These are phyloP conservation scores for Helichrysum umbraculigerum DNA, from an alignment of 129 eudicot species.

Conservation along the genomic window DNA sequence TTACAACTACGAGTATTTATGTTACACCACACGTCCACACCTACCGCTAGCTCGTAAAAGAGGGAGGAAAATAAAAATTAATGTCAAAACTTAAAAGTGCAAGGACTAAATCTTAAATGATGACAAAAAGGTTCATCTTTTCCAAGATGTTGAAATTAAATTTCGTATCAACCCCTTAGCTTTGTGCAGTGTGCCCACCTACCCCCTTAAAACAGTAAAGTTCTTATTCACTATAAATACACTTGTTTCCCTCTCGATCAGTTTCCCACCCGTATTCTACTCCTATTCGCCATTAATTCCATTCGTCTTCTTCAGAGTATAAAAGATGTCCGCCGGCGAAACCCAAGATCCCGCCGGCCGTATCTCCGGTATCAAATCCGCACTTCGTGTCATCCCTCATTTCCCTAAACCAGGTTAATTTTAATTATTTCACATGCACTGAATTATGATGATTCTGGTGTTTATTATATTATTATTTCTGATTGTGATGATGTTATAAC, in stretches of 20 bases:
- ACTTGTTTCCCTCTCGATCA: constrained; percentile 28
- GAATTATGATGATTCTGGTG: background rate
- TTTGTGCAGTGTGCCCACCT: constrained; percentile 39
- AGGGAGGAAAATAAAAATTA: background rate
- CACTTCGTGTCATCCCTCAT: constrained; percentile 80
- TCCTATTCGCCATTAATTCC: constrained; percentile 28
- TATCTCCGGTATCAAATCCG: constrained; percentile 51
- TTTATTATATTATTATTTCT: background rate
- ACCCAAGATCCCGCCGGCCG: constrained; percentile 31
- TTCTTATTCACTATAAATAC: constrained; percentile 34
- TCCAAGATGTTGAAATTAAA: background rate
- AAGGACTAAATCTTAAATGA: background rate
- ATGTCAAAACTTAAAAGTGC: background rate
- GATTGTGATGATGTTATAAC: constrained; percentile 13
- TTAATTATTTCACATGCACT: background rate
- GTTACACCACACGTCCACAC: too few relatives aligned
- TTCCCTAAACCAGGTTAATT: constrained; percentile 85
- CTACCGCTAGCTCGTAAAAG: background rate
- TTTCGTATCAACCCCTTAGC: constrained; percentile 21
- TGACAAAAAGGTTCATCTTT: background rate
- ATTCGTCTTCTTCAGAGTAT: constrained; percentile 17
- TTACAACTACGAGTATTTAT: too few relatives aligned
- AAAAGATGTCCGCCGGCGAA: constrained; percentile 33
- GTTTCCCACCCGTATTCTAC: constrained; percentile 5
- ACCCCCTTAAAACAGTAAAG: constrained; percentile 19